phyloP scores from a whole-genome alignment of 2,329 filamentous ascomycete species.

The Clarireedia sp. region DNA sequence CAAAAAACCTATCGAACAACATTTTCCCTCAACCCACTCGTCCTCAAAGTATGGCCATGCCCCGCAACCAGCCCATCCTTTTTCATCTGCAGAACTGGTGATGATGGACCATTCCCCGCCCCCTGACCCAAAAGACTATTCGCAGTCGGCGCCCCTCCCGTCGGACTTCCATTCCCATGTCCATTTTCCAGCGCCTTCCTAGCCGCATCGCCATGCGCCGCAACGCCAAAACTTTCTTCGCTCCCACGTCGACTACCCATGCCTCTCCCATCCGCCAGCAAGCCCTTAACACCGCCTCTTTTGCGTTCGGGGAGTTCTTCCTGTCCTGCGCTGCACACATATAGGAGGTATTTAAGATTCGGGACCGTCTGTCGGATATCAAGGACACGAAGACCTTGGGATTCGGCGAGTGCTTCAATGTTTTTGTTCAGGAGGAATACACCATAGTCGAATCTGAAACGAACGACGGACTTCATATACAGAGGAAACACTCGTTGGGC shows the following conservation, averaged over 20 bases:
- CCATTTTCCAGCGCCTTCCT: slow-evolving; percentile 23
- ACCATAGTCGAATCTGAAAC: slow-evolving; percentile 91
- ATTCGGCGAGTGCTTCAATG: slow-evolving; percentile 62
- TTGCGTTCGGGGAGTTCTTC: slow-evolving; percentile 55
- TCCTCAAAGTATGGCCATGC: slow-evolving; percentile 25
- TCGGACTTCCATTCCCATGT: not conserved
- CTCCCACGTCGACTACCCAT: slow-evolving; percentile 24
- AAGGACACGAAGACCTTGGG: slow-evolving; percentile 68
- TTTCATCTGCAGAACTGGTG: not conserved
- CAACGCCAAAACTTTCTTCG: slow-evolving; percentile 21
- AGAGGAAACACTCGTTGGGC: slow-evolving; percentile 67
- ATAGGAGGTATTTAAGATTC: slow-evolving; percentile 88
- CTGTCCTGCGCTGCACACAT: slow-evolving; percentile 75
- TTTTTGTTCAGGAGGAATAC: slow-evolving; percentile 97
- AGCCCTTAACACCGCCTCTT: slow-evolving; percentile 50
- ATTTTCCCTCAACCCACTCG: slow-evolving; percentile 29
- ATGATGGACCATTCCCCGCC: slow-evolving; percentile 12
- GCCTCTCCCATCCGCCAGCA: slow-evolving; percentile 39
- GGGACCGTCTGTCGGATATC: slow-evolving; percentile 89
- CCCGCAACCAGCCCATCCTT: slow-evolving; percentile 16
- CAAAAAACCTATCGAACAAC: slow-evolving; percentile 5
- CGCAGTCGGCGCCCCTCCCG: not conserved
- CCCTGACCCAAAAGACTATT: not conserved
- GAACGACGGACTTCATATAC: slow-evolving; percentile 60
- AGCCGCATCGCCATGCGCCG: slow-evolving; percentile 18